Conservation (phyloP, 192 early-diverging fungal species). For the Mortierella claussenii region DNA sequence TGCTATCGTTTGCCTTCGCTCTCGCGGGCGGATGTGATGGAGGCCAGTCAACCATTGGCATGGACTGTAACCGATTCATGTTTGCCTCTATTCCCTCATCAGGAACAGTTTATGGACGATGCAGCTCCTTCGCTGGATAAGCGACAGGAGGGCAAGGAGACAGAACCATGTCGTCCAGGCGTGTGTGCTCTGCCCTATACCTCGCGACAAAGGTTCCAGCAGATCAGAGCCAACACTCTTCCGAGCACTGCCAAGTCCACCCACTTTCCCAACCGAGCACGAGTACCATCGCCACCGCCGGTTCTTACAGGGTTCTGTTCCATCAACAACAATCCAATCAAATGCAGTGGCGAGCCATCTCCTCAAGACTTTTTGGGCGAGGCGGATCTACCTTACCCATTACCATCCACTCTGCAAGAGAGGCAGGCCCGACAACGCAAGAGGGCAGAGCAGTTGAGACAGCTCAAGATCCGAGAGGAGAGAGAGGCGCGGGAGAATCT, state of each 20-base stretch:
- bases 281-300: slow-evolving; percentile 14
- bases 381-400: slow-evolving; percentile 43
- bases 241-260: background rate
- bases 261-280: background rate
- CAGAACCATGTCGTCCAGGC: no score
- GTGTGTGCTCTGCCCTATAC: background rate
- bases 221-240: slow-evolving; percentile 5
- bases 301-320: slow-evolving; percentile 35
- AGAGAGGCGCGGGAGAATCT: slow-evolving; percentile 35
- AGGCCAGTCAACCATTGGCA: background rate
- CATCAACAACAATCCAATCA: slow-evolving; percentile 6
- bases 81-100: background rate
- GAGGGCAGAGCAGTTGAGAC: slow-evolving; percentile 37
- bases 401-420: slow-evolving; percentile 39
- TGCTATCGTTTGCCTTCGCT: background rate
- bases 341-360: slow-evolving; percentile 20
- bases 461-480: slow-evolving; percentile 40
- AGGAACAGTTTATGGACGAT: background rate
- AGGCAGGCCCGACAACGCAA: slow-evolving; percentile 40
- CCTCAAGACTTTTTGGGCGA: slow-evolving; percentile 47
- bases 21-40: background rate
- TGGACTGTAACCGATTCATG: no score
- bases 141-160: background rate
- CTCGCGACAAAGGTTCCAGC: slow-evolving; percentile 2
- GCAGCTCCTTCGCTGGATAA: background rate